phyloP scores from a whole-genome alignment of 2,329 filamentous ascomycete genomes.

The Ilyonectria robusta region DNA sequence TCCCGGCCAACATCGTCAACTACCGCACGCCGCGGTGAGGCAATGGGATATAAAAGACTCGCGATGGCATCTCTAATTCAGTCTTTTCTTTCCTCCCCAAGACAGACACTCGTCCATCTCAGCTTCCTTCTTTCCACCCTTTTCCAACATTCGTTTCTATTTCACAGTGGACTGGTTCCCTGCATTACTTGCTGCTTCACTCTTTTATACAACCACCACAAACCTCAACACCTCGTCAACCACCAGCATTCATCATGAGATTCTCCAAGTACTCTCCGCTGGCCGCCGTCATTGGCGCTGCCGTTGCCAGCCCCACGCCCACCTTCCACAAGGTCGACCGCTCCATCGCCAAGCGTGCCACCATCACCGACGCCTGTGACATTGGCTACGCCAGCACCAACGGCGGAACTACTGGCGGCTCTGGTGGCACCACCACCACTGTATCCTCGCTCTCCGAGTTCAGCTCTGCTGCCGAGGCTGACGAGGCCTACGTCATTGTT shows the following conservation, averaged over 20 bases:
- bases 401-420: slow-evolving; percentile 64
- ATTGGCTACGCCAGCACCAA: slow-evolving; percentile 55
- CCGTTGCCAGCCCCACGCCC: slow-evolving; percentile 50
- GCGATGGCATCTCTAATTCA: background rate
- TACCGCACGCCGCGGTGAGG: slow-evolving; percentile 3
- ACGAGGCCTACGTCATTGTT: slow-evolving; percentile 58
- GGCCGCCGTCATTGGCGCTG: slow-evolving; percentile 48
- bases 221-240: background rate
- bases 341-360: slow-evolving; percentile 52
- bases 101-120: slow-evolving; percentile 19
- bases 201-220: background rate
- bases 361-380: slow-evolving; percentile 53
- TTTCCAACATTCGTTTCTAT: slow-evolving; percentile 2
- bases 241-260: slow-evolving; percentile 47
- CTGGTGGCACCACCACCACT: slow-evolving; percentile 64
- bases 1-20: slow-evolving; percentile 5
- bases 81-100: background rate
- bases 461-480: slow-evolving; percentile 61
- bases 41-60: slow-evolving; percentile 15
- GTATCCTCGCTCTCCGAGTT: slow-evolving; percentile 59
- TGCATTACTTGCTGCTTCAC: slow-evolving; percentile 4
- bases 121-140: slow-evolving; percentile 9
- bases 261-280: slow-evolving; percentile 48
- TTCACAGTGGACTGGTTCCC: slow-evolving; percentile 22
- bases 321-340: slow-evolving; percentile 46